Evolutionary conservation across 257 asterid species (phyloP).

Genomic region (Echium plantagineum): DNA sequence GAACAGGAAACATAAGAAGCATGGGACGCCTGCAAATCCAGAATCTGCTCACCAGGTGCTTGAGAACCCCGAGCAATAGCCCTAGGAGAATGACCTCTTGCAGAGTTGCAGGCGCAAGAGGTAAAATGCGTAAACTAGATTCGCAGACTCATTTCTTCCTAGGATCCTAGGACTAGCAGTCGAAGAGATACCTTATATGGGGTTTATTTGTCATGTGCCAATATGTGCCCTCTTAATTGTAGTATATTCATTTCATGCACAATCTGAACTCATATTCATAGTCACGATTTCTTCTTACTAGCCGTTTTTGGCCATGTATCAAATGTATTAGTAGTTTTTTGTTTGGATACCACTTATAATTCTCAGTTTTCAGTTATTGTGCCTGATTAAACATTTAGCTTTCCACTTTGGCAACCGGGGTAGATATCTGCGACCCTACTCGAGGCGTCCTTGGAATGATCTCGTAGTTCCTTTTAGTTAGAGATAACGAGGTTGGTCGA

Average conservation of each 20-base stretch:
- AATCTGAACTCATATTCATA: background rate
- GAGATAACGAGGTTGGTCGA: no score
- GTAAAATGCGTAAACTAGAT: background rate
- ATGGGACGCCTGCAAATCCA: constrained; percentile 32
- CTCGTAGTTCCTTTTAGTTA: no score
- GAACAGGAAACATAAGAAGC: constrained; percentile 70
- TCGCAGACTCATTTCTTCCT: background rate
- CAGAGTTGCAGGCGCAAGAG: constrained; percentile 1
- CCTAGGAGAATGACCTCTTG: constrained; percentile 1
- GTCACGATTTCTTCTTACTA: constrained; percentile 2
- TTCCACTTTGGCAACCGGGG: no score
- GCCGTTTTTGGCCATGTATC: background rate
- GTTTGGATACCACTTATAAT: no score
- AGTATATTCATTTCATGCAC: constrained; percentile 12
- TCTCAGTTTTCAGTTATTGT: no score
- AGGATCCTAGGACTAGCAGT: background rate
- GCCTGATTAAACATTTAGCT: no score
- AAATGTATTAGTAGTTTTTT: background rate
- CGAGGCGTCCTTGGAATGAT: no score
- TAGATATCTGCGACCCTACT: no score
- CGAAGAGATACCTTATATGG: background rate
- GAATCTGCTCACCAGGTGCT: constrained; percentile 32
- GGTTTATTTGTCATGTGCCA: constrained; percentile 11
- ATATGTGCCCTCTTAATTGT: constrained; percentile 9
- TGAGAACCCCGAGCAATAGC: constrained; percentile 26